phyloP scores from a whole-genome alignment of 768 basidiomycete species.

The Leucosporidium scottii region DNA sequence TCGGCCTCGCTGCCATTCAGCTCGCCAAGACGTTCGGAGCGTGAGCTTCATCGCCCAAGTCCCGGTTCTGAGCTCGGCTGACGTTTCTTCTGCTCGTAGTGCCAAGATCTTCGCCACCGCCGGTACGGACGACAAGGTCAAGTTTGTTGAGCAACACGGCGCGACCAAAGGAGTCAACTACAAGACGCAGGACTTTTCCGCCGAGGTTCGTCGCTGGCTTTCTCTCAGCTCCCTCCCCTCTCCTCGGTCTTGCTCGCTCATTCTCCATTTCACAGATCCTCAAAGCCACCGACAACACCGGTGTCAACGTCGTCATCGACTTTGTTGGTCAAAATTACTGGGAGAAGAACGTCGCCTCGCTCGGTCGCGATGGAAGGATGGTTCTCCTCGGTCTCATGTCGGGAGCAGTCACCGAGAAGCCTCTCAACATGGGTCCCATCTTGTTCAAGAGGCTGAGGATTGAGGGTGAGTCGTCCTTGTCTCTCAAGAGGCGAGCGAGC shows the following conservation, averaged over 20 bases:
- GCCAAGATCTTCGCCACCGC: conserved; percentile 74
- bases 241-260: too few species aligned
- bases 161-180: conserved; percentile 48
- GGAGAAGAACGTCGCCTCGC: conserved; percentile 60
- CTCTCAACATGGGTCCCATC: conserved; percentile 54
- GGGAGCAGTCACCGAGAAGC: conserved; percentile 44
- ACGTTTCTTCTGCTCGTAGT: conserved; percentile 41
- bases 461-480: conserved; percentile 44
- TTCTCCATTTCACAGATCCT: conserved; percentile 3
- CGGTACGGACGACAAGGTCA: conserved; percentile 72
- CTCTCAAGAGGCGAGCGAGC: not conserved
- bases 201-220: conserved; percentile 50
- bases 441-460: conserved; percentile 78
- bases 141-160: conserved; percentile 60
- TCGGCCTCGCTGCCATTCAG: conserved; percentile 82
- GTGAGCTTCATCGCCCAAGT: conserved; percentile 47
- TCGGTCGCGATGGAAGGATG: conserved; percentile 70
- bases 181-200: conserved; percentile 71
- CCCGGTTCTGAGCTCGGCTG: not conserved
- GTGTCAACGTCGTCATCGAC: conserved; percentile 78
- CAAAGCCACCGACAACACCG: conserved; percentile 58
- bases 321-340: conserved; percentile 62
- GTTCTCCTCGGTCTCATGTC: conserved; percentile 59
- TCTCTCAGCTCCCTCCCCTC: not conserved
- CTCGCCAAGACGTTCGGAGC: conserved; percentile 66